Percentiles rank a stretch among this genome's conserved stretches.
Evolutionary conservation across 2,329 filamentous ascomycete genomes (phyloP).

Genomic region (Teratosphaeriaceae sp.): DNA sequence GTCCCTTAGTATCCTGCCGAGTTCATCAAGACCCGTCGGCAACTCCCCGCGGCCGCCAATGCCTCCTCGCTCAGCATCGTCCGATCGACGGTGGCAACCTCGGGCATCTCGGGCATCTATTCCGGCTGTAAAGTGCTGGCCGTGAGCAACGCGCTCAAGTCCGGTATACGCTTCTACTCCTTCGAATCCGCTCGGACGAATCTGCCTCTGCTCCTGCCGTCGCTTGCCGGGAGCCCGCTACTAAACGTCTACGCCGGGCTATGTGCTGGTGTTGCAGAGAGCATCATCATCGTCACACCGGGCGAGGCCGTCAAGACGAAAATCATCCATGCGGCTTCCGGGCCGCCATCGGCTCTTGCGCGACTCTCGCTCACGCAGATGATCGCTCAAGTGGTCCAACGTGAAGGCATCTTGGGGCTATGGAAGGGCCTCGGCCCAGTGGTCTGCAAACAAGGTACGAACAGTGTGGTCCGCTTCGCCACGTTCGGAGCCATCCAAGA

Average conservation of each 20-base stretch:
- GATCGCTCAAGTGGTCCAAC: neutral
- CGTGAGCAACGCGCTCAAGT: neutral
- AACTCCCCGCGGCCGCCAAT: neutral
- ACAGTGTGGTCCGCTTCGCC: neutral
- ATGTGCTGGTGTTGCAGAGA: neutral
- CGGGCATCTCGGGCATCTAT: neutral
- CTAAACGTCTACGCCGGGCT: neutral
- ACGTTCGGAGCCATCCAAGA: constrained; percentile 1
- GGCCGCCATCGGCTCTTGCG: neutral
- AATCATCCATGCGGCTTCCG: neutral
- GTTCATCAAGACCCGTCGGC: neutral
- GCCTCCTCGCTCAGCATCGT: neutral
- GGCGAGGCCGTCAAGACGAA: neutral
- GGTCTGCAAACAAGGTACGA: neutral
- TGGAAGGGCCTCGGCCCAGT: neutral
- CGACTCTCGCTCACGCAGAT: neutral
- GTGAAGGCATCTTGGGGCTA: neutral
- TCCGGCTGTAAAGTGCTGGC: neutral
- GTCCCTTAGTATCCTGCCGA: neutral
- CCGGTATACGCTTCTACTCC: neutral
- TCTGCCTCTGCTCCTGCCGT: neutral
- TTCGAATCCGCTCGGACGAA: neutral
- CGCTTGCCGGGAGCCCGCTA: neutral
- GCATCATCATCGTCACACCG: neutral
- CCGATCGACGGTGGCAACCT: neutral